Conservation (phyloP, 352 stramenopile genomes). For the Phytophthora hybrid region DNA sequence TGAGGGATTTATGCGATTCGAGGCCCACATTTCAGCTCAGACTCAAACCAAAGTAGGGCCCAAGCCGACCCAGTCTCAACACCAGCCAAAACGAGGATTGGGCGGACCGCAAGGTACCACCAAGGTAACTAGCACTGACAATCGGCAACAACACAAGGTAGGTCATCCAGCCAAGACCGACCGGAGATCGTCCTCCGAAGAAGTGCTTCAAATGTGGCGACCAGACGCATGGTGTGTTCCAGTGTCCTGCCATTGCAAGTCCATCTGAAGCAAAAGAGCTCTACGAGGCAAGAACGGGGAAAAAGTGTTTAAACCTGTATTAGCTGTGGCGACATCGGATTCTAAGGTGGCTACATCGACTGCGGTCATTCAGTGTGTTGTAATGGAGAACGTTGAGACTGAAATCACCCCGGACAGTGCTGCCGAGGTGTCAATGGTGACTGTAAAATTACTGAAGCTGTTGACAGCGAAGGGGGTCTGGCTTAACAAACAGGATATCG, state of each 20-base stretch:
- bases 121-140: too few species aligned
- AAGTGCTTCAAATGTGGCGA: too few species aligned
- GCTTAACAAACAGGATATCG: background rate
- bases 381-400: background rate
- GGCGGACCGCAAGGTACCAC: background rate
- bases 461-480: background rate
- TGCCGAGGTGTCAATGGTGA: background rate
- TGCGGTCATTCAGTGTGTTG: background rate
- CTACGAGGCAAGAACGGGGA: background rate
- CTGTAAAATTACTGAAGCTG: background rate
- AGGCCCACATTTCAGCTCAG: background rate
- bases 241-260: constrained; percentile 10
- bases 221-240: constrained; percentile 6
- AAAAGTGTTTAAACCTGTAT: background rate
- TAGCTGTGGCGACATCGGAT: background rate
- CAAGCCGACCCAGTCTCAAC: background rate
- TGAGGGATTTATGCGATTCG: background rate
- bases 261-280: constrained; percentile 15
- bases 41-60: background rate
- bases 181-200: too few species aligned
- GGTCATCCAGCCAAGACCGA: background rate
- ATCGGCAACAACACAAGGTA: too few species aligned
- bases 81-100: background rate
- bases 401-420: background rate
- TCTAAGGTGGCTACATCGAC: too few species aligned